These are phyloP conservation scores for Cucurbita moschata DNA, from an alignment of 306 rosid genomes.

Conservation along the genomic window DNA sequence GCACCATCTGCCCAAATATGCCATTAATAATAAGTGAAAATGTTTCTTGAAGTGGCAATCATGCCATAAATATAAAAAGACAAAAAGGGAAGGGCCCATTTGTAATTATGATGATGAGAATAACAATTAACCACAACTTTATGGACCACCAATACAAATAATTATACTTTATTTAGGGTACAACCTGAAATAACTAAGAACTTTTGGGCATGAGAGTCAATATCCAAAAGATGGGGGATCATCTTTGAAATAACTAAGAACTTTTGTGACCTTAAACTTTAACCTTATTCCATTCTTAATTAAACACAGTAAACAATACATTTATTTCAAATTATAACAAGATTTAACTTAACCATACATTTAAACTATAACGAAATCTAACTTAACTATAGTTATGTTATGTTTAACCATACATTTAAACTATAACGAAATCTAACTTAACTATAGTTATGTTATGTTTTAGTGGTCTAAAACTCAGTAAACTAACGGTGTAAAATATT, in stretches of 20 bases:
- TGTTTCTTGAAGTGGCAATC: neutral
- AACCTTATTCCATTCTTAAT: too few relatives aligned
- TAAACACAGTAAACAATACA: too few relatives aligned
- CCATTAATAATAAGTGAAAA: neutral
- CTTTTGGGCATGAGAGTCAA: neutral
- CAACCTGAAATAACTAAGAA: neutral
- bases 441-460: too few relatives aligned
- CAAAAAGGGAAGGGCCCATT: neutral
- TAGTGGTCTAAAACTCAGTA: too few relatives aligned
- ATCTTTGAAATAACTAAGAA: neutral
- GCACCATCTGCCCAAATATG: neutral
- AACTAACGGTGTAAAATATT: too few relatives aligned
- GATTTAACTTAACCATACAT: too few relatives aligned
- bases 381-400: too few relatives aligned
- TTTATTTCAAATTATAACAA: too few relatives aligned
- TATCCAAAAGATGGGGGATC: neutral
- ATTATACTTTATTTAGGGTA: neutral
- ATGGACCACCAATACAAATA: neutral
- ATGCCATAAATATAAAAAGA: neutral
- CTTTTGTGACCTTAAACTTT: neutral
- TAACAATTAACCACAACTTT: conserved; percentile 1
- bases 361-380: too few relatives aligned
- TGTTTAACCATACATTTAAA: too few relatives aligned
- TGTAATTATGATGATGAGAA: conserved; percentile 4
- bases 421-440: too few relatives aligned